Evolutionary conservation across 768 basidiomycete species (phyloP).

Genomic region (Lactifluus hygrophoroides): DNA sequence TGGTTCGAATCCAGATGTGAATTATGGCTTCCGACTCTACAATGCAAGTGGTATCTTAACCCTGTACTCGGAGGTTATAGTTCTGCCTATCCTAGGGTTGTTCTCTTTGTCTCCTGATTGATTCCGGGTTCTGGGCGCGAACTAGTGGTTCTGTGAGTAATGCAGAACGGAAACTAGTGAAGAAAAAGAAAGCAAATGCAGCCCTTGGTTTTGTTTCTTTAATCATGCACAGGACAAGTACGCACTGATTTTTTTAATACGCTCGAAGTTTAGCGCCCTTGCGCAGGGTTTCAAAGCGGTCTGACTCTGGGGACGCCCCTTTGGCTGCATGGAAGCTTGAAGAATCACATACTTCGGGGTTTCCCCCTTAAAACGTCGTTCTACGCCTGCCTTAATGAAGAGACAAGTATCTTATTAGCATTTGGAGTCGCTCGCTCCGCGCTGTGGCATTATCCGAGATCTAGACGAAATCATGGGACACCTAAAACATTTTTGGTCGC

Average conservation of each 20-base stretch:
- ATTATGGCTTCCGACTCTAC: neutral
- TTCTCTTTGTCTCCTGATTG: neutral
- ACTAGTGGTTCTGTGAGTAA: neutral
- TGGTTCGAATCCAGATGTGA: neutral
- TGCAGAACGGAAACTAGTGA: neutral
- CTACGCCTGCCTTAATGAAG: neutral
- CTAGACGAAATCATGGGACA: neutral
- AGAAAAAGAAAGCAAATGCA: neutral
- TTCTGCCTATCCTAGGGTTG: neutral
- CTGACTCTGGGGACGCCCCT: neutral
- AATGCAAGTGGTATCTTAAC: neutral
- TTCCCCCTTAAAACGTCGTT: neutral
- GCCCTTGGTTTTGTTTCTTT: neutral
- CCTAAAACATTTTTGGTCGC: neutral
- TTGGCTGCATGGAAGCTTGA: neutral
- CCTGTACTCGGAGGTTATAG: neutral
- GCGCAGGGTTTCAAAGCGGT: neutral
- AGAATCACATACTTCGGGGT: neutral
- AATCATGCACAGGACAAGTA: neutral
- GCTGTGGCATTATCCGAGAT: neutral
- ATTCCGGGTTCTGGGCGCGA: neutral
- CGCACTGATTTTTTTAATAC: neutral
- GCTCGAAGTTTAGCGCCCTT: neutral
- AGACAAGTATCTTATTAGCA: neutral
- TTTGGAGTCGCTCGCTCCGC: conserved; percentile 9